Evolutionary conservation across 2,329 filamentous ascomycete species (phyloP).

Genomic region (Ophiocordyceps camponoti-rufipedis): DNA sequence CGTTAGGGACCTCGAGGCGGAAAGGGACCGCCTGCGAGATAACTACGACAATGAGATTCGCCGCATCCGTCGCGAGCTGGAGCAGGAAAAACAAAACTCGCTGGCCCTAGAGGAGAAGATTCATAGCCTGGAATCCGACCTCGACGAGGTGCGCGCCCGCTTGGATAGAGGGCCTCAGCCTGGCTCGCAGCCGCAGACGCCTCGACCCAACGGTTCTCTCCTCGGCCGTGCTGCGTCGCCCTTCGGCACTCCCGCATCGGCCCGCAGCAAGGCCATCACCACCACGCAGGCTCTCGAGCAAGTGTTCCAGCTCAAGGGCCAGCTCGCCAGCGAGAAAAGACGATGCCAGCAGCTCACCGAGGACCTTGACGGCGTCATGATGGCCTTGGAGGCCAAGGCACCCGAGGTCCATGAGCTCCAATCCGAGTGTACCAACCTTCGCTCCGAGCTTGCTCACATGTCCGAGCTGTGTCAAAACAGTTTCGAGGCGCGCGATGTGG

Average conservation of each 20-base stretch:
- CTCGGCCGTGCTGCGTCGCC: constrained; percentile 37
- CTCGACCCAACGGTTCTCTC: constrained; percentile 37
- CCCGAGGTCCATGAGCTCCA: constrained; percentile 80
- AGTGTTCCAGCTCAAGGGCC: constrained; percentile 48
- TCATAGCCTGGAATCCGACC: constrained; percentile 31
- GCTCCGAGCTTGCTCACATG: constrained; percentile 67
- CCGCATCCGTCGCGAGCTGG: constrained; percentile 36
- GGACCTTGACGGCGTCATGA: constrained; percentile 71
- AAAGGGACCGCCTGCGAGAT: constrained; percentile 41
- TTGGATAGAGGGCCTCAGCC: constrained; percentile 22
- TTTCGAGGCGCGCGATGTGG: constrained; percentile 60
- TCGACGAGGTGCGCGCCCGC: constrained; percentile 33
- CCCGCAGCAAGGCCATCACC: constrained; percentile 37
- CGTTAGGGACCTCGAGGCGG: constrained; percentile 49
- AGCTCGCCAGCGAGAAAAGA: constrained; percentile 56
- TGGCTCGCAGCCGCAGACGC: constrained; percentile 40
- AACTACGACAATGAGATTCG: constrained; percentile 43
- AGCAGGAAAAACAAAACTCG: constrained; percentile 30
- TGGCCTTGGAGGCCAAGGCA: constrained; percentile 66
- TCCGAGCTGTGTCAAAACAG: constrained; percentile 71
- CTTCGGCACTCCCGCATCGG: constrained; percentile 41
- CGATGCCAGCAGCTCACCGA: constrained; percentile 56
- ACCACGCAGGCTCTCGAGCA: constrained; percentile 47
- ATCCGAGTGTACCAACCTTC: constrained; percentile 61
- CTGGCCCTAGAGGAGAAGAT: constrained; percentile 27